Conservation (phyloP, 169 alveolate species). For the Cryptosporidium tyzzeri region DNA sequence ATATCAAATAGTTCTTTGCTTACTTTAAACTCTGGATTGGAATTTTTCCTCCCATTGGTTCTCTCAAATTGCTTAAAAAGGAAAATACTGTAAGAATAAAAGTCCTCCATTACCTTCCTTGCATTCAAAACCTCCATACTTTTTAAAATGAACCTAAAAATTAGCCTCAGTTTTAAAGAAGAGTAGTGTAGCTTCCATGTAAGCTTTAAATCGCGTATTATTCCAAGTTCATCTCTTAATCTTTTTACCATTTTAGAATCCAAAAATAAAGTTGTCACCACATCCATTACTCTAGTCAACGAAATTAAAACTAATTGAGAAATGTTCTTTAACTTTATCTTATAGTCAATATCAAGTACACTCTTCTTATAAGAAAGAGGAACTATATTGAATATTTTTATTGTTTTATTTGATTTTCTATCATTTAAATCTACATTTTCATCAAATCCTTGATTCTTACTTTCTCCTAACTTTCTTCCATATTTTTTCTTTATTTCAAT, state of each 20-base stretch:
- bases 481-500: not conserved
- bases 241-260: slow-evolving; percentile 8
- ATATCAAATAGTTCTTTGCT: slow-evolving; percentile 16
- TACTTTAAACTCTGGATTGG: not conserved
- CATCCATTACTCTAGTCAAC: slow-evolving; percentile 59
- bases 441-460: not conserved
- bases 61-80: slow-evolving; percentile 12
- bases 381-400: slow-evolving; percentile 26
- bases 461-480: not conserved
- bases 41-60: too few relatives aligned
- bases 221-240: slow-evolving; percentile 20
- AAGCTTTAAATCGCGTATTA: not conserved
- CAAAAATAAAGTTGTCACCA: slow-evolving; percentile 9
- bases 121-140: not conserved
- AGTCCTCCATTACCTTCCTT: slow-evolving; percentile 10
- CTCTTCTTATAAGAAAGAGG: slow-evolving; percentile 39
- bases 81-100: slow-evolving; percentile 35
- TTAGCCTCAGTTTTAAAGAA: not conserved
- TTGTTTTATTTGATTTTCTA: not conserved
- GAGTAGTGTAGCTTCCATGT: slow-evolving; percentile 40
- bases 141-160: slow-evolving; percentile 38
- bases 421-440: not conserved
- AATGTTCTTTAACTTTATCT: slow-evolving; percentile 23
- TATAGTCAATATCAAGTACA: slow-evolving; percentile 31
- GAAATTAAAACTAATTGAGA: slow-evolving; percentile 12